phyloP scores from a whole-genome alignment of 495 filamentous ascomycete genomes.

The Neurospora hispaniola region DNA sequence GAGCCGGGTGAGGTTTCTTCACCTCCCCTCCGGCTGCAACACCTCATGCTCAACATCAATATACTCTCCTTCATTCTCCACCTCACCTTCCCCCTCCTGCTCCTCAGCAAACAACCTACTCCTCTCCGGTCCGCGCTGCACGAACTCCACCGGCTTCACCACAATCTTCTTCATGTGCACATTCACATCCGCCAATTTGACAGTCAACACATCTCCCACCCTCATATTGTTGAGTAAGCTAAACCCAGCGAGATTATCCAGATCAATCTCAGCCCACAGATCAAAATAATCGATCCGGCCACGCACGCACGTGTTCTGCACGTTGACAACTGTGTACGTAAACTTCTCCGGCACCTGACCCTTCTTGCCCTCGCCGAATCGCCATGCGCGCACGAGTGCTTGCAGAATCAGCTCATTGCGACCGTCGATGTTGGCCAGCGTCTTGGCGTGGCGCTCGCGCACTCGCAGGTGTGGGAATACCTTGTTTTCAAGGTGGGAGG shows the following conservation, averaged over 20 bases:
- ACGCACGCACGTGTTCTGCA: constrained; percentile 3
- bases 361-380: constrained; percentile 44
- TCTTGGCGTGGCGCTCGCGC: constrained; percentile 34
- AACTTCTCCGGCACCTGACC: constrained; percentile 51
- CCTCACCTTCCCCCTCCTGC: neutral
- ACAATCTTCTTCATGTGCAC: constrained; percentile 36
- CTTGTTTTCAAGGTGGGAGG: constrained; percentile 38
- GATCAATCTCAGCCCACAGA: constrained; percentile 18
- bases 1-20: neutral
- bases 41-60: neutral
- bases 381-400: constrained; percentile 65
- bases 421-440: constrained; percentile 22
- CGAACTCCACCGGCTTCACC: constrained; percentile 38
- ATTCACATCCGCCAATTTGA: constrained; percentile 48
- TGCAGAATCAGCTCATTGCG: constrained; percentile 49
- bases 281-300: constrained; percentile 34
- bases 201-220: constrained; percentile 40
- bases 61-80: neutral
- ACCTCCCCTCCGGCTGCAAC: neutral
- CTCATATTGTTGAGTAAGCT: constrained; percentile 9
- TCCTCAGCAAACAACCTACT: neutral
- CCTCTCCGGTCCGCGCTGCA: constrained; percentile 1
- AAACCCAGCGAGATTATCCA: constrained; percentile 20
- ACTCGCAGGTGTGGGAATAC: constrained; percentile 40
- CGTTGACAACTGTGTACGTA: constrained; percentile 34